Percentiles rank a stretch among this genome's conserved stretches.
These are phyloP conservation scores for Aspergillus intermedius DNA, from an alignment of 2,329 filamentous ascomycete species.

Conservation along the genomic window DNA sequence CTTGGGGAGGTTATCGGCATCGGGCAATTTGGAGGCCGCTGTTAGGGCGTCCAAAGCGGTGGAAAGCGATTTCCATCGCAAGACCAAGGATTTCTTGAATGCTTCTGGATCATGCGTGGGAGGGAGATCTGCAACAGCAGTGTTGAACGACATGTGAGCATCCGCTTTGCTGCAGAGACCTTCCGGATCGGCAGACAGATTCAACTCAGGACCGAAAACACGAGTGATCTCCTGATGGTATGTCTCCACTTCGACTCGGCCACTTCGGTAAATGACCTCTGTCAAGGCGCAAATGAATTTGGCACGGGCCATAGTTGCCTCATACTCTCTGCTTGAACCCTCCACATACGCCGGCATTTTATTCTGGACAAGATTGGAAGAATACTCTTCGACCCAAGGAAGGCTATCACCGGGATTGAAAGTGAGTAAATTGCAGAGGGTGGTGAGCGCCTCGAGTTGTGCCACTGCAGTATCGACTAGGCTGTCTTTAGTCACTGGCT, in stretches of 20 bases:
- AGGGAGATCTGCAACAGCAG: slow-evolving; percentile 36
- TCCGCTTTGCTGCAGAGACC: slow-evolving; percentile 52
- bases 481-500: slow-evolving; percentile 57
- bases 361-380: slow-evolving; percentile 45
- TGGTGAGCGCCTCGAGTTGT: slow-evolving; percentile 52
- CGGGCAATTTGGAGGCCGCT: slow-evolving; percentile 46
- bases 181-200: slow-evolving; percentile 41
- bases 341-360: slow-evolving; percentile 50
- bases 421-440: slow-evolving; percentile 44
- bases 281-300: slow-evolving; percentile 52
- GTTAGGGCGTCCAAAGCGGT: slow-evolving; percentile 46
- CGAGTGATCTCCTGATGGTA: slow-evolving; percentile 44
- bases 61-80: slow-evolving; percentile 49
- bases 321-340: slow-evolving; percentile 40
- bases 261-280: slow-evolving; percentile 51
- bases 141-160: slow-evolving; percentile 49
- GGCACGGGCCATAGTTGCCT: slow-evolving; percentile 50
- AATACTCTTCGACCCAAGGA: slow-evolving; percentile 54
- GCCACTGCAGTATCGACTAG: slow-evolving; percentile 64
- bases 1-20: slow-evolving; percentile 44
- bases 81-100: slow-evolving; percentile 22
- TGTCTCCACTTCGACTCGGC: slow-evolving; percentile 44
- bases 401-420: slow-evolving; percentile 40
- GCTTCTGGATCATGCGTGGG: slow-evolving; percentile 21
- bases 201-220: slow-evolving; percentile 36